Conservation (phyloP, 2,329 filamentous ascomycete species). For the Ambrosiella xylebori region DNA sequence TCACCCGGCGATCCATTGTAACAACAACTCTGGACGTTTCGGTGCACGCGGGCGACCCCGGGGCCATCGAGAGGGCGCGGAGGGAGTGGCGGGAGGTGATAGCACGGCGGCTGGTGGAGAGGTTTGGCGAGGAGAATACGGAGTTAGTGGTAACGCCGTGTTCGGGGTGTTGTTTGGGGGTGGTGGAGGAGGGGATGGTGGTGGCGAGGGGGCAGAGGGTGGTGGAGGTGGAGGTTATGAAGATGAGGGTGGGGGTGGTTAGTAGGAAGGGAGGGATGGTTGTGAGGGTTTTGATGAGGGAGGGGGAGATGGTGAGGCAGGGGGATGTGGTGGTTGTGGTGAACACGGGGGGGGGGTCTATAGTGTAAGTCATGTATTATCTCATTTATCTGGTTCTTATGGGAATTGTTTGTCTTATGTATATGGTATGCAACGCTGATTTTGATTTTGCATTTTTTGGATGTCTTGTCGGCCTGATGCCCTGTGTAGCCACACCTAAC, state of each 20-base stretch:
- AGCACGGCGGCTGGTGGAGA: neutral
- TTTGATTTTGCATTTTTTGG: no score
- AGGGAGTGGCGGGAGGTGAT: neutral
- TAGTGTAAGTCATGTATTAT: no score
- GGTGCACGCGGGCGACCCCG: neutral
- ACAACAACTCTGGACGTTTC: neutral
- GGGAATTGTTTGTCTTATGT: no score
- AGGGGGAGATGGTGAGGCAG: constrained; percentile 19
- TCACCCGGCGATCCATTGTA: neutral
- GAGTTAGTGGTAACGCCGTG: constrained; percentile 16
- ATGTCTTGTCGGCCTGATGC: no score
- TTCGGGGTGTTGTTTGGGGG: constrained; percentile 14
- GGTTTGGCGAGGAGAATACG: neutral
- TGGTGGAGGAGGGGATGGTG: constrained; percentile 17
- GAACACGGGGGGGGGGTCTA: neutral
- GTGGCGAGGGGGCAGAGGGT: constrained; percentile 20
- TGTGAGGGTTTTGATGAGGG: constrained; percentile 16
- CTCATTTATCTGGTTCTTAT: no score
- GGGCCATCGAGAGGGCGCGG: neutral
- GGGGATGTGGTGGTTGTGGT: constrained; percentile 18
- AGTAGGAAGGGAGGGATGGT: constrained; percentile 18
- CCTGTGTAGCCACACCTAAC: no score
- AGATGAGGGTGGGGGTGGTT: constrained; percentile 23
- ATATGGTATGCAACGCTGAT: no score
- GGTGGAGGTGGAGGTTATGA: constrained; percentile 20